Evolutionary conservation across 1,139 yeast species (phyloP), one percentile per base, ranked within the genome.

Genomic region (Saccharomyces uvarum): DNA sequence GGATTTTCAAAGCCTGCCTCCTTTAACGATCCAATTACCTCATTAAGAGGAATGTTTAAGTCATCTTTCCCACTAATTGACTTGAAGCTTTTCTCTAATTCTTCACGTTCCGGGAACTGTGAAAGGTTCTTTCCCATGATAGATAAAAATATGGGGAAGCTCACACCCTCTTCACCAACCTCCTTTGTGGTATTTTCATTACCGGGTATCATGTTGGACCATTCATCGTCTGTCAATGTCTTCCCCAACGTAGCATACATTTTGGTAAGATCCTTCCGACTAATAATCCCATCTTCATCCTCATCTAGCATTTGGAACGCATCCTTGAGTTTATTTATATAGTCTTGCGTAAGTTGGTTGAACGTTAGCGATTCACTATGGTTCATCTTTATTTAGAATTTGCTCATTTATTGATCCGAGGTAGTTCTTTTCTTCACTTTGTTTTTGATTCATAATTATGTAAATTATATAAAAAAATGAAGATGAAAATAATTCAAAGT

Each of bases 271-370:
- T 91, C 97, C 1, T 73, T 73, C 27, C 73, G 68, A 1, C 86
- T 75, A 50, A 91, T 82, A 8, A 71, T 66, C 1, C 93, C 89
- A 63, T 89, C 93, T 42, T 88, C 83, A 58, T 90, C 95, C 42
- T 88, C 88, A 65, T 91, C 98, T n/a, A 91, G 81, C 61, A 89
- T 70, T 38, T 78, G 74, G 59, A 80, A 82, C 3, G 83, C 76
- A 58, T 79, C 83, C 53, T 78, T 76, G 47, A 81, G 67, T 53
- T 73, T 77, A 26, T 74, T 68, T 33, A 79, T 70, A 51, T 72
- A 70, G 2, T 63, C 68, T 16, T 70, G 64, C 4, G 68, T 62
- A 19, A 73, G 57, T 49, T 66, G 67, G 31, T 64, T 63, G 53
- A 69, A 67, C 21, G 60, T 62, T 26, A 66, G 56, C 2, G 71